Evolutionary conservation across 176 grass and related monocot genomes (phyloP).

Genomic region (Tuctoria greenei): DNA sequence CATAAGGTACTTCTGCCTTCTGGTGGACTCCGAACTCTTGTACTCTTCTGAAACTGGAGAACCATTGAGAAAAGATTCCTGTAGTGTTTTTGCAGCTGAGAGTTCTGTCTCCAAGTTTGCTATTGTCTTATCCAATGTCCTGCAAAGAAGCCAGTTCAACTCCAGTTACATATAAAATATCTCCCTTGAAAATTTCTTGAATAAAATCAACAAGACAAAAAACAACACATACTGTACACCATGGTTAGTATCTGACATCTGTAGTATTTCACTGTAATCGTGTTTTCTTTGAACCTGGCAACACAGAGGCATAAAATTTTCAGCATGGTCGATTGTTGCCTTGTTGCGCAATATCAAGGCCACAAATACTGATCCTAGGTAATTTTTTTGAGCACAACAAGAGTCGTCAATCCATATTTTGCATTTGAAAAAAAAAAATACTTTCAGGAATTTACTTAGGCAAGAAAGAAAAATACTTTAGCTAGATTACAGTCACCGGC

Average conservation of each 20-base stretch:
- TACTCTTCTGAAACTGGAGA: slow-evolving; percentile 68
- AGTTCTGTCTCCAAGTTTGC: slow-evolving; percentile 84
- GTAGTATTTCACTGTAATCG: slow-evolving; percentile 32
- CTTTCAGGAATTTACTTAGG: not conserved
- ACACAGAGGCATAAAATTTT: slow-evolving; percentile 23
- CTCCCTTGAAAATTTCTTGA: not conserved
- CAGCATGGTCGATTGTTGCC: slow-evolving; percentile 5
- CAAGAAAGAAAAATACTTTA: slow-evolving; percentile 43
- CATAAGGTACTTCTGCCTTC: slow-evolving; percentile 74
- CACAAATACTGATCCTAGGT: not conserved
- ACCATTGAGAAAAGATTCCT: slow-evolving; percentile 71
- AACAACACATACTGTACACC: slow-evolving; percentile 54
- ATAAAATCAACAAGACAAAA: not conserved
- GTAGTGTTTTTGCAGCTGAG: slow-evolving; percentile 65
- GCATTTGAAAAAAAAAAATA: not conserved
- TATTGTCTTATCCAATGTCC: slow-evolving; percentile 72
- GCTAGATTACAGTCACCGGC: slow-evolving; percentile 52
- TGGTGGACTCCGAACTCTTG: slow-evolving; percentile 44
- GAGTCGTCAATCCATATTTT: not conserved
- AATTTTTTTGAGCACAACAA: not conserved
- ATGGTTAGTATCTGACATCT: slow-evolving; percentile 29
- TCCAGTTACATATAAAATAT: slow-evolving; percentile 3
- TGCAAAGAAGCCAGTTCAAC: slow-evolving; percentile 21
- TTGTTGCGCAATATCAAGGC: not conserved
- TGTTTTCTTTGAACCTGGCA: slow-evolving; percentile 48